Evolutionary conservation across 164 flowering plant genomes (phyloP).

Genomic region (Amborella trichopoda): DNA sequence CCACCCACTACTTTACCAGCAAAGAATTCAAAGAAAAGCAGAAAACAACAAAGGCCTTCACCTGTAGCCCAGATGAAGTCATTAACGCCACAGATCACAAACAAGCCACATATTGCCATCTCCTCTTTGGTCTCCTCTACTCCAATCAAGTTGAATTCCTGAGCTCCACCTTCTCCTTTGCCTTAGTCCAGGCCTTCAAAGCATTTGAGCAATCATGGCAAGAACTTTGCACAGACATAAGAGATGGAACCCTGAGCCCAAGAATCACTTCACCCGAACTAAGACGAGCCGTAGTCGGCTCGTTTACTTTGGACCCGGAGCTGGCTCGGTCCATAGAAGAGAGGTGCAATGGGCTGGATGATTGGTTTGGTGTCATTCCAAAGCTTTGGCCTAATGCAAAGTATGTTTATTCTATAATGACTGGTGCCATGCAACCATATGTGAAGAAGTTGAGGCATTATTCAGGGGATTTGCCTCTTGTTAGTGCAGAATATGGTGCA

Average conservation of each 20-base stretch:
- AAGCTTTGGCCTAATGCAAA: conserved; percentile 76
- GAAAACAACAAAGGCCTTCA: conserved; percentile 47
- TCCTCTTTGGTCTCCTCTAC: conserved; percentile 60
- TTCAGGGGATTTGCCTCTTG: conserved; percentile 52
- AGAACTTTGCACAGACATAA: conserved; percentile 50
- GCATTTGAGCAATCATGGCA: conserved; percentile 60
- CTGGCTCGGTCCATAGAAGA: conserved; percentile 33
- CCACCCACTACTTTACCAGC: conserved; percentile 69
- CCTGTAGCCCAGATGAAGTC: conserved; percentile 82
- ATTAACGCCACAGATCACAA: conserved; percentile 59
- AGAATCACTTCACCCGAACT: conserved; percentile 30
- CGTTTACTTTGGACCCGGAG: conserved; percentile 31
- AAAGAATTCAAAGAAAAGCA: conserved; percentile 69
- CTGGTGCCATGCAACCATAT: conserved; percentile 83
- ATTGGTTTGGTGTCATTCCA: conserved; percentile 53
- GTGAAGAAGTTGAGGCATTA: conserved; percentile 63
- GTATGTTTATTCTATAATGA: conserved; percentile 73
- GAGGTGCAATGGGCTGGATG: conserved; percentile 26
- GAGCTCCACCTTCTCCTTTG: conserved; percentile 74
- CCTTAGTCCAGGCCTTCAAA: conserved; percentile 57
- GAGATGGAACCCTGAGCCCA: conserved; percentile 40
- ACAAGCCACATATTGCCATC: conserved; percentile 78
- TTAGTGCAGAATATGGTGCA: conserved; percentile 90
- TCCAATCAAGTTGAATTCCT: conserved; percentile 52
- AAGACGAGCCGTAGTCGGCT: conserved; percentile 35